phyloP scores from a whole-genome alignment of 108 stramenopile species.

The Skeletonema marinoi region DNA sequence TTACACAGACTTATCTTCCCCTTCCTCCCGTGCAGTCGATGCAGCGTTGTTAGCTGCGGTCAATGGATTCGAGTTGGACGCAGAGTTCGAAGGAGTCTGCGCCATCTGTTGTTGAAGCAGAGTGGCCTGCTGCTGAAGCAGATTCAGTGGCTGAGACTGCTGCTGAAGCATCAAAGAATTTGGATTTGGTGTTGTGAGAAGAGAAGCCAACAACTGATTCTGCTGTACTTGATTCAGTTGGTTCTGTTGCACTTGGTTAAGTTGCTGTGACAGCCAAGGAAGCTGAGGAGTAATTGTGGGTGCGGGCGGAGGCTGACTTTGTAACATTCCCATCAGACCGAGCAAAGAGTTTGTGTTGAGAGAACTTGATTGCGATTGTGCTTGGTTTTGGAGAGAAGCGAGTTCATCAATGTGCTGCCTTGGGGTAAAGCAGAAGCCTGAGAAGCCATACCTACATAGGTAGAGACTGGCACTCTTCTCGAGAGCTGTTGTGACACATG shows the following conservation, averaged over 20 bases:
- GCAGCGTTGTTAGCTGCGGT: no score
- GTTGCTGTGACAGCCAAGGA: neutral
- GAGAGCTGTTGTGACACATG: no score
- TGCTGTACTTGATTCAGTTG: neutral
- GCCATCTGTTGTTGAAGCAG: neutral
- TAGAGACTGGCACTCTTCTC: no score
- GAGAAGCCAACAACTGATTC: neutral
- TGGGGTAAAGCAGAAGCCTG: neutral
- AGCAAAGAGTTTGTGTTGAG: neutral
- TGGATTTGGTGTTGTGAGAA: neutral
- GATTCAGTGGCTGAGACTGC: neutral
- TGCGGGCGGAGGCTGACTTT: neutral
- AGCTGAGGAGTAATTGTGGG: neutral
- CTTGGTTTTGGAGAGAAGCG: neutral
- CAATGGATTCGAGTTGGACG: no score
- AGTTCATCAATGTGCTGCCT: neutral
- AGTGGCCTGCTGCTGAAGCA: neutral
- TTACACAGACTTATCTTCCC: no score
- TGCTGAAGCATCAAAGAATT: neutral
- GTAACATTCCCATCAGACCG: neutral
- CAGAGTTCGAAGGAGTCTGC: no score
- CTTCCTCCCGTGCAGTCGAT: no score
- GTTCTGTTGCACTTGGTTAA: no score
- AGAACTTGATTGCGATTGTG: neutral
- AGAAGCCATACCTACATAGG: no score